Conservation (phyloP, 2,329 filamentous ascomycete species). For the Beauveria asiatica region DNA sequence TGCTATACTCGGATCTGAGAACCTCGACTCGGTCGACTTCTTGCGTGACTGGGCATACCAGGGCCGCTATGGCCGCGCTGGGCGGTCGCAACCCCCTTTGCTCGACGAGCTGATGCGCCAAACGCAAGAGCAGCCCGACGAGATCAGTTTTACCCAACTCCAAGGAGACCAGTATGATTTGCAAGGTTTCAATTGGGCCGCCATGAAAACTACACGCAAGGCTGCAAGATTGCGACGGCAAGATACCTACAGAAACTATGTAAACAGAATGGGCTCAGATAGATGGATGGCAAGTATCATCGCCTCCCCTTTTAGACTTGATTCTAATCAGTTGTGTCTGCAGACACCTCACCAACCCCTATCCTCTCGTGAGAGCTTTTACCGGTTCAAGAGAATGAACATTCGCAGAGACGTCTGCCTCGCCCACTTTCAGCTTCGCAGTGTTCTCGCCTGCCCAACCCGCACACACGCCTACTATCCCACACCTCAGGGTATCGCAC, state of each 20-base stretch:
- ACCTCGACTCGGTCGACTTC: conserved; percentile 42
- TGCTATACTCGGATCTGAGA: conserved; percentile 37
- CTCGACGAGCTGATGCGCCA: conserved; percentile 26
- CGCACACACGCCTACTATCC: conserved; percentile 51
- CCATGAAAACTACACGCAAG: conserved; percentile 40
- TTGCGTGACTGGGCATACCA: conserved; percentile 39
- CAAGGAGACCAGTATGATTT: conserved; percentile 48
- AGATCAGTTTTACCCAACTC: conserved; percentile 37
- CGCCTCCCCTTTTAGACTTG: background rate
- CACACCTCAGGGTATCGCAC: conserved; percentile 37
- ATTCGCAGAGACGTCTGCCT: conserved; percentile 45
- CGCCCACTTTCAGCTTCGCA: conserved; percentile 59
- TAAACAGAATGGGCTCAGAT: conserved; percentile 42
- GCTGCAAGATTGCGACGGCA: conserved; percentile 40
- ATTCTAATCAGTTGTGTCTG: background rate
- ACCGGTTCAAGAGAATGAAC: conserved; percentile 50
- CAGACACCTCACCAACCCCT: conserved; percentile 18
- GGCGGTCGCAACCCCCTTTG: conserved; percentile 19
- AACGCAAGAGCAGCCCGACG: conserved; percentile 12
- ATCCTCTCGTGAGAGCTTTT: conserved; percentile 39
- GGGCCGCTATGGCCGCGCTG: conserved; percentile 18
- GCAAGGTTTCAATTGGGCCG: conserved; percentile 51
- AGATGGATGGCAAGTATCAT: conserved; percentile 36
- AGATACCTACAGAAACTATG: conserved; percentile 48
- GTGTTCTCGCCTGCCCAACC: conserved; percentile 49